Base-by-base conservation (phyloP, 2,329 filamentous ascomycete species). In the Trichoderma pleuroti region DNA sequence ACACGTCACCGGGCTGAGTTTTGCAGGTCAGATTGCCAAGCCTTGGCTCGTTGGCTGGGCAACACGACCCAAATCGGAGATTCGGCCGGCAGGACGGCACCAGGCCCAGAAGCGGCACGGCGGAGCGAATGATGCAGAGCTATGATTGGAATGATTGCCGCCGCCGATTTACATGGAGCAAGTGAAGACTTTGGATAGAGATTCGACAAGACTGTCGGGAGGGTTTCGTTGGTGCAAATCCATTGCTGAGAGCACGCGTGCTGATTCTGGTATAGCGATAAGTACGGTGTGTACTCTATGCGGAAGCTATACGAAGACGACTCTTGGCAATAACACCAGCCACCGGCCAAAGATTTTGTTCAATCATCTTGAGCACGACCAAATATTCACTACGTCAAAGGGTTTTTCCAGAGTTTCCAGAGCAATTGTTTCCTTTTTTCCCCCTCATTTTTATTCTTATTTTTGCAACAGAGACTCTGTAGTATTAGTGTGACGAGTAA, bases 1-100 rank as follows among this genome's bases (percentile, higher is more conserved):
- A 39, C 70, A 71, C 70, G 65, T 69, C 70, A 71, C 61, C 30
- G 24, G 34, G 42, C 46, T 68, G 34, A 54, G 63, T 21, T 64
- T 71, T 24, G 39, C 61, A 56, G 66, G 66, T 54, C 69, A 67
- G 63, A 26, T 32, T 46, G 59, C 32, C 62, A 67, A 54, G 62
- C 16, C 26, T 39, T n/a, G 61, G 11, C n/a, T n/a, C 56, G 69
- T 71, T 71, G 69, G 36, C 69, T 21, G 62, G 61, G 69, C 56
- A 71, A 71, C 69, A 28, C 14, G 24, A 56, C 30, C 14, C 54
- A 49, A 26, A 46, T 26, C 49, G 60, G 49, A 26, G 36, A 49
- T 36, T 32, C 49, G 59, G 68, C 67, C 67, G 67, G 66, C 24
- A 69, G 26, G 57, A 28, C 59, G 67, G 67, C 67, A 63, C 67